These are phyloP conservation scores for Ogataea naganishii DNA, from an alignment of 805 yeast species.

Conservation along the genomic window DNA sequence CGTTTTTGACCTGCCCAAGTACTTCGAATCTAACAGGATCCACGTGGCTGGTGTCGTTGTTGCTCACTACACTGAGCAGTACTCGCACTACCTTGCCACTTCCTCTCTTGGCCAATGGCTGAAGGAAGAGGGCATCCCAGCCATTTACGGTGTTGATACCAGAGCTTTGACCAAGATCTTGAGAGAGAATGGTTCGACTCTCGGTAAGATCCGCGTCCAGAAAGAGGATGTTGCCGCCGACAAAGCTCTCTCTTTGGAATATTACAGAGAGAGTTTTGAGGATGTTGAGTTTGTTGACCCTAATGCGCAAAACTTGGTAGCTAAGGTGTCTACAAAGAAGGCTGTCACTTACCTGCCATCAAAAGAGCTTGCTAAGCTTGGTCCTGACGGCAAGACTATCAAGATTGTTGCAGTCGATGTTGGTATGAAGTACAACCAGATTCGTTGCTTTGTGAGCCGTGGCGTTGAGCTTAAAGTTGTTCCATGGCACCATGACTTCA, in stretches of 20 bases:
- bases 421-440: constrained; percentile 97
- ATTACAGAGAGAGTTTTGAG: constrained; percentile 59
- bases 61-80: constrained; percentile 94
- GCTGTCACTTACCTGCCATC: constrained; percentile 75
- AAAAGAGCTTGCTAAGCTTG: constrained; percentile 36
- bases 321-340: constrained; percentile 72
- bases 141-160: constrained; percentile 96
- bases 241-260: constrained; percentile 21
- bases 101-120: constrained; percentile 94
- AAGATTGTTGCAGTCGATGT: constrained; percentile 90
- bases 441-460: constrained; percentile 90
- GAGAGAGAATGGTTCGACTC: constrained; percentile 86
- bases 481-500: constrained; percentile 89
- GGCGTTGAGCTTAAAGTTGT: constrained; percentile 95
- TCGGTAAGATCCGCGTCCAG: constrained; percentile 78
- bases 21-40: constrained; percentile 86
- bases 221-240: constrained; percentile 25
- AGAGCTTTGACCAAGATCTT: constrained; percentile 89
- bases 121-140: constrained; percentile 86
- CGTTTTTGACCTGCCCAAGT: constrained; percentile 71
- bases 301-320: constrained; percentile 83
- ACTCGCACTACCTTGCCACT: constrained; percentile 86
- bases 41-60: constrained; percentile 96
- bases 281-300: constrained; percentile 92
- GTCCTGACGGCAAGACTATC: constrained; percentile 67